Evolutionary conservation across 176 grass and related monocot genomes (phyloP).

Genomic region (Triticum urartu): DNA sequence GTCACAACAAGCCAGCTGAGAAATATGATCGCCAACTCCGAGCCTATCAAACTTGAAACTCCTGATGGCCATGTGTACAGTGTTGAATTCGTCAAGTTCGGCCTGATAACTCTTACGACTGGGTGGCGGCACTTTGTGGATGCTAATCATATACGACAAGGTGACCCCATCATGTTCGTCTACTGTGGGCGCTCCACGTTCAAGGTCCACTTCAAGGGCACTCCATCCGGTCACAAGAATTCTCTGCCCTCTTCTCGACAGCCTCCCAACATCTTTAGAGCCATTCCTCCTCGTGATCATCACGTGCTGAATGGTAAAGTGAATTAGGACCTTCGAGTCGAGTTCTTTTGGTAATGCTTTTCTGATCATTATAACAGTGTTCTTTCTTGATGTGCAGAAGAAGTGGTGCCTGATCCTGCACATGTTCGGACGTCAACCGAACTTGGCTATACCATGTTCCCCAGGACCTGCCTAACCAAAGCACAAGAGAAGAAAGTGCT

Average conservation of each 20-base stretch:
- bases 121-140: too few relatives aligned
- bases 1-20: not conserved
- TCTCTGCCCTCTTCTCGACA: not conserved
- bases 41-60: constrained; percentile 21
- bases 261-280: not conserved
- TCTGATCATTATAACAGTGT: not conserved
- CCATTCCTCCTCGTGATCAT: not conserved
- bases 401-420: too few relatives aligned
- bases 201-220: constrained; percentile 18
- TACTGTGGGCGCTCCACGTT: constrained; percentile 23
- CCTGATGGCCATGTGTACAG: constrained; percentile 12
- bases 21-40: not conserved
- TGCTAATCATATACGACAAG: too few relatives aligned
- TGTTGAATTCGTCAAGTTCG: not conserved
- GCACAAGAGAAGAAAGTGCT: not conserved
- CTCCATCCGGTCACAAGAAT: not conserved
- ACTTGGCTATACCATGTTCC: too few relatives aligned
- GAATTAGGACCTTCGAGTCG: not conserved
- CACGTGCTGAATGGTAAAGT: not conserved
- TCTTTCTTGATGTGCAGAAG: too few relatives aligned
- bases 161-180: constrained; percentile 18
- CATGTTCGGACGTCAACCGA: too few relatives aligned
- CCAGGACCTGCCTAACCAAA: too few relatives aligned
- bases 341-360: not conserved
- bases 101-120: not conserved